These are phyloP conservation scores for Fraxinus greggii DNA, from an alignment of 305 asterid species.

Conservation along the genomic window DNA sequence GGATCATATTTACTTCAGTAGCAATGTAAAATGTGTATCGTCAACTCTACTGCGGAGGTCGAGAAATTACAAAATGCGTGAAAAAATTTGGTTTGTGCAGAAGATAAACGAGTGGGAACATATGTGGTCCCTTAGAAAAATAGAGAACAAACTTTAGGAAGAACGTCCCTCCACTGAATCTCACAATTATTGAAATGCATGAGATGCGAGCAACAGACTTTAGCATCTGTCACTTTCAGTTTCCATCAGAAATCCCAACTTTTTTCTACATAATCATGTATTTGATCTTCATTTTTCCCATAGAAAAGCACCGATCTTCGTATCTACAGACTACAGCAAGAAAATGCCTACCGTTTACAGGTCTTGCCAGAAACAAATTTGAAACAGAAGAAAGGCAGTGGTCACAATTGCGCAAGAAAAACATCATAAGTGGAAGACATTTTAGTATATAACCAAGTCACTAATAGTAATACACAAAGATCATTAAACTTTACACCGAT, in stretches of 20 bases:
- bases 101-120: not conserved
- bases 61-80: not conserved
- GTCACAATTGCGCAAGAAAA: not conserved
- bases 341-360: not conserved
- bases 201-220: not conserved
- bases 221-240: not conserved
- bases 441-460: conserved; percentile 26
- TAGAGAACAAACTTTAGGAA: not conserved
- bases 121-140: not conserved
- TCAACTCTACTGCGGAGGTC: not conserved
- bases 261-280: not conserved
- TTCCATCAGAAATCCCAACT: not conserved
- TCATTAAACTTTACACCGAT: conserved; percentile 48
- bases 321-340: not conserved
- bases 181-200: conserved; percentile 1
- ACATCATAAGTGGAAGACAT: conserved; percentile 24
- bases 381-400: not conserved
- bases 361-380: not conserved
- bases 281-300: not conserved
- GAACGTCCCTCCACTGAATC: not conserved
- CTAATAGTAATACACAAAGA: conserved; percentile 38
- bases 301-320: not conserved
- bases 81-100: not conserved
- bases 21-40: not conserved
- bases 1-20: not conserved